These are phyloP conservation scores for Diplodia corticola DNA, from an alignment of 2,329 filamentous ascomycete genomes.

Conservation along the genomic window DNA sequence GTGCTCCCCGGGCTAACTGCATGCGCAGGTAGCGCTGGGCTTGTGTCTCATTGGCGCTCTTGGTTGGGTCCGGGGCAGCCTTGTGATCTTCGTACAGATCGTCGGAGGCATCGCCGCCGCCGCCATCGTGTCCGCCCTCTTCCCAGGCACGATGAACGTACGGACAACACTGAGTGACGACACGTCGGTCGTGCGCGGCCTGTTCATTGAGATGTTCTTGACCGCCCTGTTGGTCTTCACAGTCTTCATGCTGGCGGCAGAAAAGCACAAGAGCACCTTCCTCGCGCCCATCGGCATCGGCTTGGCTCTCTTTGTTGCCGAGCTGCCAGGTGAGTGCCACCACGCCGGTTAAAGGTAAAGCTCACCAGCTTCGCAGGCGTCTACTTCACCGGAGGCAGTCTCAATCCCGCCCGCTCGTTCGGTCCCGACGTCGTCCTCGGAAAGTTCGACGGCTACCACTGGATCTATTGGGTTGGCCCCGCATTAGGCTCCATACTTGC, in stretches of 20 bases:
- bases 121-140: constrained; percentile 37
- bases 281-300: constrained; percentile 30
- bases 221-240: constrained; percentile 43
- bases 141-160: constrained; percentile 33
- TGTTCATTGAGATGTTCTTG: constrained; percentile 45
- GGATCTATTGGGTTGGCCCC: constrained; percentile 53
- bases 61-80: constrained; percentile 29
- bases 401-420: constrained; percentile 50
- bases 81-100: constrained; percentile 40
- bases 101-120: constrained; percentile 13
- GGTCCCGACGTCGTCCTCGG: constrained; percentile 45
- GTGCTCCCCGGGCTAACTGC: constrained; percentile 7
- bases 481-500: constrained; percentile 41
- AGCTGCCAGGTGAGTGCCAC: not conserved
- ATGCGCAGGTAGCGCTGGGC: constrained; percentile 37
- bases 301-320: constrained; percentile 29
- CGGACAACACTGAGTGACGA: constrained; percentile 36
- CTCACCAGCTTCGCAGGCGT: constrained; percentile 28
- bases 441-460: constrained; percentile 45
- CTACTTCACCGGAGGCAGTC: constrained; percentile 46
- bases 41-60: constrained; percentile 38
- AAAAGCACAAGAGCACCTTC: constrained; percentile 36
- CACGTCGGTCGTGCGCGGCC: constrained; percentile 35
- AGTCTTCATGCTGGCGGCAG: constrained; percentile 33
- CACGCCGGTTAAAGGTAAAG: not conserved